phyloP scores from a whole-genome alignment of 805 yeast genomes.

The Candida andamanensis region DNA sequence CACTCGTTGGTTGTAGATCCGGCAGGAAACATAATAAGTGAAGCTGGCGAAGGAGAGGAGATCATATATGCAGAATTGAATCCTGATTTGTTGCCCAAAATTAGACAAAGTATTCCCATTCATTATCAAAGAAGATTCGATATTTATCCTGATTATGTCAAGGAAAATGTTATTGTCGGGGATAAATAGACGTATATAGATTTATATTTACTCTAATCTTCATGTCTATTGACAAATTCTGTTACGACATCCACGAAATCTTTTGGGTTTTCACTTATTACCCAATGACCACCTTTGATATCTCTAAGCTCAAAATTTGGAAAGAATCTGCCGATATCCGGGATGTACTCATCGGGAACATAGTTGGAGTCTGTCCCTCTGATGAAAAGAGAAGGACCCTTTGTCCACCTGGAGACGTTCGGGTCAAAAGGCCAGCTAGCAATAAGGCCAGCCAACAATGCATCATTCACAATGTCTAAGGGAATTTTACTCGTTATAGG shows the following conservation, averaged over 20 bases:
- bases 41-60: conserved; percentile 44
- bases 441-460: conserved; percentile 59
- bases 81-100: conserved; percentile 33
- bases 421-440: conserved; percentile 75
- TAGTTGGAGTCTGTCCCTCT: conserved; percentile 74
- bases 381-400: conserved; percentile 70
- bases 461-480: conserved; percentile 58
- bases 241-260: conserved; percentile 62
- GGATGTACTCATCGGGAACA: conserved; percentile 76
- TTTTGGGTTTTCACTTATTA: conserved; percentile 77
- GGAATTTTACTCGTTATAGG: conserved; percentile 60
- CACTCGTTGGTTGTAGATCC: conserved; percentile 44
- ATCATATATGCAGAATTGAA: conserved; percentile 39
- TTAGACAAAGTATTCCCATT: conserved; percentile 38
- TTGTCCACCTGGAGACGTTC: conserved; percentile 45
- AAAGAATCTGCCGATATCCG: conserved; percentile 68
- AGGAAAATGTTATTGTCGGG: conserved; percentile 22
- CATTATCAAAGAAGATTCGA: conserved; percentile 41
- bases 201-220: conserved; percentile 17
- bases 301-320: conserved; percentile 73
- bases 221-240: conserved; percentile 54
- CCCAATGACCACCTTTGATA: conserved; percentile 89
- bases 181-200: conserved; percentile 15
- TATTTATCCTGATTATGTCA: conserved; percentile 34
- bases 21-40: conserved; percentile 36